phyloP scores from a whole-genome alignment of 441 rosid species.

The California macrophylla region DNA sequence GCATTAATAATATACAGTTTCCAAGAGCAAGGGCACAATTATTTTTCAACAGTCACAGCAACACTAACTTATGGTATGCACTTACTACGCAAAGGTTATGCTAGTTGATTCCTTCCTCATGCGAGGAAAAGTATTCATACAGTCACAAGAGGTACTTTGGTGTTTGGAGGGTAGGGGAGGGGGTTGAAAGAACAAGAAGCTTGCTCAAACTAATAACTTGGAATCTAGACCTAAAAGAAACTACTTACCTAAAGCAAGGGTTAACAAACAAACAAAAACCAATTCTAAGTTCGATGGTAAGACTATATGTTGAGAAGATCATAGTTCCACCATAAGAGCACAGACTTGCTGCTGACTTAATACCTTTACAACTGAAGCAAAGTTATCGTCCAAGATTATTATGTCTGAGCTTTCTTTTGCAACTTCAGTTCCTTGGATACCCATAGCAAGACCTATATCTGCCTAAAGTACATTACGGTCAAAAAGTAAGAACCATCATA shows the following conservation, averaged over 20 bases:
- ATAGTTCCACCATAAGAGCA: background rate
- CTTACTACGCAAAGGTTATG: background rate
- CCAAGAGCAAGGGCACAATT: background rate
- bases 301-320: background rate
- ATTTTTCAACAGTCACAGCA: background rate
- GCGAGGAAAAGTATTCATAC: background rate
- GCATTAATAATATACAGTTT: background rate
- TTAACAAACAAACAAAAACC: background rate
- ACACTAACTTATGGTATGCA: background rate
- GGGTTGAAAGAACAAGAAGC: background rate
- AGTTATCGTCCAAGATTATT: conserved; percentile 84
- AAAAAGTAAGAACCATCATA: background rate
- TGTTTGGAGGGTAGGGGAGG: background rate
- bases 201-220: background rate
- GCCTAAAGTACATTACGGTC: conserved; percentile 43
- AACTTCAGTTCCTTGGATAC: conserved; percentile 95
- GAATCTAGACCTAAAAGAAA: background rate
- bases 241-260: background rate
- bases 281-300: background rate
- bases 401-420: conserved; percentile 97
- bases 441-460: conserved; percentile 96
- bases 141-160: background rate
- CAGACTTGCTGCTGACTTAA: conserved; percentile 9
- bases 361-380: conserved; percentile 89
- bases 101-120: background rate